These are phyloP conservation scores for Angophora floribunda DNA, from an alignment of 345 rosid genomes.

Conservation along the genomic window DNA sequence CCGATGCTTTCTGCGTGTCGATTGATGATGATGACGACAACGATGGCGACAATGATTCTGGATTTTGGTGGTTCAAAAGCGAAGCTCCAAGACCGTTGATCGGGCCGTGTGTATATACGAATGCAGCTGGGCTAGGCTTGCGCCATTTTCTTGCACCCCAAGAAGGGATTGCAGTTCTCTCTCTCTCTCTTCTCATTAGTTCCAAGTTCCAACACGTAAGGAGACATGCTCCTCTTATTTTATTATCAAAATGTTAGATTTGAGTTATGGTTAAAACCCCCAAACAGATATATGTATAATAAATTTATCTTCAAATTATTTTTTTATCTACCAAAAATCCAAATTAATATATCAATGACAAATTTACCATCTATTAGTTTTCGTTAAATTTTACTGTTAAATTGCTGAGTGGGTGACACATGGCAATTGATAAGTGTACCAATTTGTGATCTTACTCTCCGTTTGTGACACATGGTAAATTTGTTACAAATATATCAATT, in stretches of 20 bases:
- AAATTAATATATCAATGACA: no score
- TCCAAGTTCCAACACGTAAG: not conserved
- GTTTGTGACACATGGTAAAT: no score
- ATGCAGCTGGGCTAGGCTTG: not conserved
- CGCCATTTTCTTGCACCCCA: not conserved
- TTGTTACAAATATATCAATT: no score
- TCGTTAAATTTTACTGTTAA: no score
- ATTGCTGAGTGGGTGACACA: no score
- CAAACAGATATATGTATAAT: no score
- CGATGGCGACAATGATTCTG: not conserved
- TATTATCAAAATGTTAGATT: no score
- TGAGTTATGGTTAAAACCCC: no score
- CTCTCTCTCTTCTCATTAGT: not conserved
- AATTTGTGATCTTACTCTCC: no score
- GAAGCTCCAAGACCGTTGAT: not conserved
- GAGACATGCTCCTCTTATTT: not conserved
- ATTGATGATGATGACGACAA: not conserved
- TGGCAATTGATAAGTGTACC: rapidly evolving
- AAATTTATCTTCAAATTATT: no score
- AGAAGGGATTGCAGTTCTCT: not conserved
- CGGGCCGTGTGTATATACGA: not conserved
- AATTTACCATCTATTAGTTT: not conserved
- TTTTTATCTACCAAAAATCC: no score
- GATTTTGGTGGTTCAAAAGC: not conserved
- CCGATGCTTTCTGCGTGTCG: not conserved